Base-by-base conservation (phyloP, 2,329 filamentous ascomycete genomes). In the Colletotrichum neosansevieriae region DNA sequence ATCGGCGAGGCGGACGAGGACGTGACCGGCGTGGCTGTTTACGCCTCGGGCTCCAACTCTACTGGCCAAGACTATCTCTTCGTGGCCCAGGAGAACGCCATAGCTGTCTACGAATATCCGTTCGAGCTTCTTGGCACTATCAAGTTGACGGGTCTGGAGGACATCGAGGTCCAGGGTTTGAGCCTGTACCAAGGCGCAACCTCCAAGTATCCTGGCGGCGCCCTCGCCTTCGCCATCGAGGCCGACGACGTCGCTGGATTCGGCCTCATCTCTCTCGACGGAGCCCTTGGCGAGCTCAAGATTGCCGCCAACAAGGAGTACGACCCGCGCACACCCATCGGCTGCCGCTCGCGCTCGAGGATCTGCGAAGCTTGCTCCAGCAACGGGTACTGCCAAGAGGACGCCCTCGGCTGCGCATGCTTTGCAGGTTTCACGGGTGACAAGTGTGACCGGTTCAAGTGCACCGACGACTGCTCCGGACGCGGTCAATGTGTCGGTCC, bases 91-190 rank as follows among this genome's bases (percentile, higher is more conserved):
- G 74, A 76, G 10, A 75, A 80, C 45, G 72, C 73, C 4, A 70
- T 85, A 29, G 74, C 76, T 2, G 73, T 85, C 4, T 85, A 84
- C 67, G 73, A 78, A 15, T 71, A 75, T 3, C 71, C 73, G 0
- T 79, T 83, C 51, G 69, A 74, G 1, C 73, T 77, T 0, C 68
- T 81, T 2, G 83, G 80, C 2, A 80, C 77, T 0, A 67, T 81
- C 13, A 73, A 73, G 1, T 58, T 84, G 45, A 77, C 75, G 0
- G 81, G 81, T 0, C 72, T 78, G 3, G 75, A 83, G 12, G 79
- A 81, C 0, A 79, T 84, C 13, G 79, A 84, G 70, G 70, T 81
- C 7, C 71, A 82, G 51, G 83, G 83, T 1, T 72, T 84, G 7
- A 77, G 74, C 56, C 66, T 84, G 5, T 82, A 81, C 50, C 83